These are phyloP conservation scores for Clarireedia sp. DNA, from an alignment of 2,329 filamentous ascomycete genomes.

Conservation along the genomic window DNA sequence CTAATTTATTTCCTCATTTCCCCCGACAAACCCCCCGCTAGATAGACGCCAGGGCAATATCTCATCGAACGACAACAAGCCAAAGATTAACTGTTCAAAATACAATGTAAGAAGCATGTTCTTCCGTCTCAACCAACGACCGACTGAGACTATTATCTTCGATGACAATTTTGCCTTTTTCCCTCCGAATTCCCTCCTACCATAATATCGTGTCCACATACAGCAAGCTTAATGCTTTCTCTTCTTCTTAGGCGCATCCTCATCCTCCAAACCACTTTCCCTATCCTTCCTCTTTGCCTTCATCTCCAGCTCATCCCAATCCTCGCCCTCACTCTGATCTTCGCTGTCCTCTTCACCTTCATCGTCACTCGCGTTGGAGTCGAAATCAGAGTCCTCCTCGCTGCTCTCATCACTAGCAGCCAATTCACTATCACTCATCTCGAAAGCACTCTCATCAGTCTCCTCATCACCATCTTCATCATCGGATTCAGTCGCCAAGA, in stretches of 20 bases:
- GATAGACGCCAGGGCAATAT: too few relatives aligned
- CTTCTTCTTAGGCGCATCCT: conserved; percentile 65
- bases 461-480: conserved; percentile 71
- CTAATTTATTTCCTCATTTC: too few relatives aligned
- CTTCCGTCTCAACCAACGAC: too few relatives aligned
- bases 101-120: too few relatives aligned
- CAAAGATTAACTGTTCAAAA: too few relatives aligned
- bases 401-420: conserved; percentile 64
- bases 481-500: conserved; percentile 81
- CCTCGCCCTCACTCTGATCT: conserved; percentile 71
- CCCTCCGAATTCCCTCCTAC: neutral
- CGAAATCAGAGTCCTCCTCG: conserved; percentile 88
- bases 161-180: neutral
- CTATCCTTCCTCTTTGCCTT: conserved; percentile 83
- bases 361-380: conserved; percentile 77
- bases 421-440: conserved; percentile 79
- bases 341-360: conserved; percentile 69
- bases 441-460: conserved; percentile 86
- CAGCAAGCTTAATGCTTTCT: conserved; percentile 40
- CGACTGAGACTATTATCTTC: too few relatives aligned
- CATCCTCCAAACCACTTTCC: conserved; percentile 58
- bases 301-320: conserved; percentile 91
- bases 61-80: too few relatives aligned
- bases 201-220: neutral
- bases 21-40: too few relatives aligned